Evolutionary conservation across 306 rosid species (phyloP).

Genomic region (Notholithocarpus densiflorus): DNA sequence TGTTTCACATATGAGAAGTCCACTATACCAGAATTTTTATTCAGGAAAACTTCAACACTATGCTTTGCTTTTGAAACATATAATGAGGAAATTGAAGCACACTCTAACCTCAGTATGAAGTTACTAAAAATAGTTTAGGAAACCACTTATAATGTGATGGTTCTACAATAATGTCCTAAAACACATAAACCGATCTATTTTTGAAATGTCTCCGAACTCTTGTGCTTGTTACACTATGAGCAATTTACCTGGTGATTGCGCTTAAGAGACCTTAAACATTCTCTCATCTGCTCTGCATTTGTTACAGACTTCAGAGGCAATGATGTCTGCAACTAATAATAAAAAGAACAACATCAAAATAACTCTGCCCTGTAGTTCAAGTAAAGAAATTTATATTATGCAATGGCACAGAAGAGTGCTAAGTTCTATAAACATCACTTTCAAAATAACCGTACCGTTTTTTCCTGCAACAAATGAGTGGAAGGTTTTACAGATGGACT

Average conservation of each 20-base stretch:
- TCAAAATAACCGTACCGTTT: slow-evolving; percentile 33
- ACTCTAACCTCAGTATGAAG: background rate
- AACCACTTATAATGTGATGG: background rate
- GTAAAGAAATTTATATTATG: background rate
- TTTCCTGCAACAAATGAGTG: slow-evolving; percentile 8
- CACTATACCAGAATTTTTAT: background rate
- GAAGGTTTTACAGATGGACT: slow-evolving; percentile 19
- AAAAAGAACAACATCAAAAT: slow-evolving; percentile 4
- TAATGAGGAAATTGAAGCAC: background rate
- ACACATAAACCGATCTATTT: too few species aligned
- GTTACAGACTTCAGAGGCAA: slow-evolving; percentile 26
- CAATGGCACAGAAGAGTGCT: background rate
- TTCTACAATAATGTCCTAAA: too few species aligned
- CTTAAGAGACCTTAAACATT: slow-evolving; percentile 63
- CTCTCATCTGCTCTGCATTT: slow-evolving; percentile 47
- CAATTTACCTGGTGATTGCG: slow-evolving; percentile 47
- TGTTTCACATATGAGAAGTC: background rate
- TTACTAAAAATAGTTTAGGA: background rate
- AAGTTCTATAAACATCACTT: background rate
- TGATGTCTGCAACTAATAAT: slow-evolving; percentile 33
- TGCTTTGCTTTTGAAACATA: background rate
- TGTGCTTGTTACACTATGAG: background rate
- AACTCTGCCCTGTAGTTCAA: background rate
- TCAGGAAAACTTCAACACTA: background rate
- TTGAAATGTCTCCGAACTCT: background rate